Conservation (phyloP, 768 basidiomycete species). For the Cystofilobasidium capitatum region DNA sequence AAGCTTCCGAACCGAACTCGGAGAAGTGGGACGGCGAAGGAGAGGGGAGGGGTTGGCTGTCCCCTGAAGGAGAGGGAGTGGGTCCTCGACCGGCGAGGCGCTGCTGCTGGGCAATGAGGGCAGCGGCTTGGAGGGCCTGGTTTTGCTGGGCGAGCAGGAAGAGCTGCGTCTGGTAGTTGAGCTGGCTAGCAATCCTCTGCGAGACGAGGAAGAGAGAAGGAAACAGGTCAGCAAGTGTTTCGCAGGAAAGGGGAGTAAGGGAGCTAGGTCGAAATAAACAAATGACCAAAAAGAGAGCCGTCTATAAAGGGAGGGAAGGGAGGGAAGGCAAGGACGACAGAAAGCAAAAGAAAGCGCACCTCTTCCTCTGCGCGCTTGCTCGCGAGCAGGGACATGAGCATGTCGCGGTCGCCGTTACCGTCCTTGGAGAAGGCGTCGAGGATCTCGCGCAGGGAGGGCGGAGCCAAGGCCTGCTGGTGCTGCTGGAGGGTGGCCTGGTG, state of each 20-base stretch:
- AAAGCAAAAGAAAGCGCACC: constrained; percentile 1
- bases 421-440: constrained; percentile 71
- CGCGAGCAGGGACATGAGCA: constrained; percentile 79
- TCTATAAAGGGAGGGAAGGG: no score
- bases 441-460: constrained; percentile 74
- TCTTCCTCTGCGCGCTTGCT: constrained; percentile 91
- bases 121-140: neutral
- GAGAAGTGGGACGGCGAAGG: neutral
- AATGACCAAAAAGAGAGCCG: neutral
- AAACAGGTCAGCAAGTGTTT: neutral
- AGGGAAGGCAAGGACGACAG: no score
- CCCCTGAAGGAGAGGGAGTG: neutral
- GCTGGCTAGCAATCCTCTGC: constrained; percentile 10
- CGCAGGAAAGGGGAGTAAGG: no score
- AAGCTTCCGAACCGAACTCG: neutral
- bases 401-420: constrained; percentile 85
- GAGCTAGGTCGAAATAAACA: neutral
- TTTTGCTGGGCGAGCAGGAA: constrained; percentile 12
- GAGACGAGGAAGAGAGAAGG: neutral
- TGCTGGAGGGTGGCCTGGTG: neutral
- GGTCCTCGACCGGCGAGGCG: neutral
- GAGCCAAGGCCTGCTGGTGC: constrained; percentile 42
- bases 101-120: neutral
- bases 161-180: constrained; percentile 16
- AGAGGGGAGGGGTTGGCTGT: neutral